phyloP scores from a whole-genome alignment of 164 flowering plant genomes.

The Vitis rupestris region DNA sequence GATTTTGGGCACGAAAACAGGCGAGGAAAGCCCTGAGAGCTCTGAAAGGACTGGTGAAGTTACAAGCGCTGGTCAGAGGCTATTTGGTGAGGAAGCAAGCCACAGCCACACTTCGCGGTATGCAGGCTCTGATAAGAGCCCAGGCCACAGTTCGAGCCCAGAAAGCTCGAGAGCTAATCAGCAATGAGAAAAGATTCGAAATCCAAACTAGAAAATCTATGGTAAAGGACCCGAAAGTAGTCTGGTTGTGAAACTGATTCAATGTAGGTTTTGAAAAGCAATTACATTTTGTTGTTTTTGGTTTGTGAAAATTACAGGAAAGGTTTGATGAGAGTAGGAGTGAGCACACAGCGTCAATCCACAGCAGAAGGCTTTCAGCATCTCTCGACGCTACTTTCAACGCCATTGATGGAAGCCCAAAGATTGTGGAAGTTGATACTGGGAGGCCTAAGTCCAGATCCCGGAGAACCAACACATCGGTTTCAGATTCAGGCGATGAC shows the following conservation, averaged over 20 bases:
- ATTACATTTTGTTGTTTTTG: background rate
- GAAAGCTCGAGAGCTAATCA: constrained; percentile 23
- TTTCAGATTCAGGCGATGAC: constrained; percentile 33
- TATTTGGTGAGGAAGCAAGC: constrained; percentile 76
- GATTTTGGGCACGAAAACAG: constrained; percentile 27
- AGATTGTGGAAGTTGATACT: constrained; percentile 62
- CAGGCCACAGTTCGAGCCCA: constrained; percentile 58
- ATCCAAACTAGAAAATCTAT: constrained; percentile 39
- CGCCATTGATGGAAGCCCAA: constrained; percentile 39
- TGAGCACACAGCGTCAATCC: constrained; percentile 47
- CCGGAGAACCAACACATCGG: constrained; percentile 28
- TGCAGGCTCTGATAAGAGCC: constrained; percentile 82
- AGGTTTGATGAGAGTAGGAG: constrained; percentile 64
- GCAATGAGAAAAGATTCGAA: constrained; percentile 25
- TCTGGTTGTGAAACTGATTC: background rate
- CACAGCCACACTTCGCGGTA: constrained; percentile 63
- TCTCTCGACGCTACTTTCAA: constrained; percentile 35
- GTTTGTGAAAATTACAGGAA: constrained; percentile 37
- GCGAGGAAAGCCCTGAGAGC: constrained; percentile 88
- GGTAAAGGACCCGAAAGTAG: constrained; percentile 25
- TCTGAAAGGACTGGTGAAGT: constrained; percentile 67
- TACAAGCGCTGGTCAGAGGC: constrained; percentile 80
- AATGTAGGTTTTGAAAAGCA: too few relatives aligned
- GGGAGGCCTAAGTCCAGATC: constrained; percentile 47
- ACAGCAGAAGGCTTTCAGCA: constrained; percentile 68